Percentiles rank a stretch among this genome's conserved stretches.
These are phyloP conservation scores for Russula vinacea DNA, from an alignment of 768 basidiomycete genomes.

Conservation along the genomic window DNA sequence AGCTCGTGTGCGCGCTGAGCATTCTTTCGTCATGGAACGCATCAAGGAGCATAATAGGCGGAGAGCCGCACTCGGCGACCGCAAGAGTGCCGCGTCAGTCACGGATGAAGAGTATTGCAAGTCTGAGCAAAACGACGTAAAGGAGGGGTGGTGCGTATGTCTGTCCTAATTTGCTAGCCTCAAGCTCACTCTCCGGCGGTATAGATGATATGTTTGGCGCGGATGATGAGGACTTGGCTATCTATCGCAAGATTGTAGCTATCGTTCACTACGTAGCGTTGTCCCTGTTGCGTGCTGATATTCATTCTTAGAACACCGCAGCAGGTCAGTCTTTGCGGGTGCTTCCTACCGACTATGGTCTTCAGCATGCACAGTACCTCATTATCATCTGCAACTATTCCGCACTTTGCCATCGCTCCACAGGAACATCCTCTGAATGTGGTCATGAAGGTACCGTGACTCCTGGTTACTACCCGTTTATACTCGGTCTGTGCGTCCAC, in stretches of 20 bases:
- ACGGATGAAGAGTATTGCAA: constrained; percentile 92
- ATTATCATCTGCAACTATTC: too few species aligned
- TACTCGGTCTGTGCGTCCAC: too few species aligned
- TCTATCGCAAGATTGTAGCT: constrained; percentile 93
- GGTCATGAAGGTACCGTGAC: too few species aligned
- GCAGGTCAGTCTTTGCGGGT: too few species aligned
- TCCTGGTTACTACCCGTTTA: too few species aligned
- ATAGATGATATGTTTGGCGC: constrained; percentile 90
- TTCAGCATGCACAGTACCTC: too few species aligned
- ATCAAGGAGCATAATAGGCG: constrained; percentile 82
- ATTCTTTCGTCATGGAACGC: constrained; percentile 78
- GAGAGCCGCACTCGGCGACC: constrained; percentile 78
- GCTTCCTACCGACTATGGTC: too few species aligned
- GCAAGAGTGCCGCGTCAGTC: constrained; percentile 80
- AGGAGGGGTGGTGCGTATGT: constrained; percentile 63
- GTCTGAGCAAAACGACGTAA: constrained; percentile 86
- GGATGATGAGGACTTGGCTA: constrained; percentile 95
- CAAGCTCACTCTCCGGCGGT: neutral
- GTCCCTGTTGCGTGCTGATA: constrained; percentile 1
- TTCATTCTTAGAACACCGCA: constrained; percentile 57
- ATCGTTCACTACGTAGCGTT: neutral
- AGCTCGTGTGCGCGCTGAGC: constrained; percentile 65
- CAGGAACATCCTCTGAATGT: too few species aligned
- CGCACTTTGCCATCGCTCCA: too few species aligned
- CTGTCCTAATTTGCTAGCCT: neutral